These are phyloP conservation scores for Botrytis aclada DNA, from an alignment of 2,329 filamentous ascomycete species.

Conservation along the genomic window DNA sequence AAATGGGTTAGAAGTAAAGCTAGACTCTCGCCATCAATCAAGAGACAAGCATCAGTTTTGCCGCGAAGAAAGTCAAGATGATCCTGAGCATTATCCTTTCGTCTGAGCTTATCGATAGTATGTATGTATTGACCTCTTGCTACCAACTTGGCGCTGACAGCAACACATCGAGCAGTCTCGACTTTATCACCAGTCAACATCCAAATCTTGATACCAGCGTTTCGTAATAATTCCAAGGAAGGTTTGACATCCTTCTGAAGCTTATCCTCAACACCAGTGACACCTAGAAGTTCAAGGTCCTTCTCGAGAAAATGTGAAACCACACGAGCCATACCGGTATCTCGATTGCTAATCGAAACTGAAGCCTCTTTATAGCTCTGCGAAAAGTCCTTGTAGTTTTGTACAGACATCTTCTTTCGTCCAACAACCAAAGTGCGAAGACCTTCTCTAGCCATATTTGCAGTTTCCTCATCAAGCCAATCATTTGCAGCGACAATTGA, in stretches of 20 bases:
- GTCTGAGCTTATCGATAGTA: conserved; percentile 80
- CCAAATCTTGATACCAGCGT: conserved; percentile 98
- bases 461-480: conserved; percentile 97
- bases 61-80: conserved; percentile 83
- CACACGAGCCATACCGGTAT: conserved; percentile 75
- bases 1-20: conserved; percentile 80
- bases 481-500: conserved; percentile 92
- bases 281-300: conserved; percentile 89
- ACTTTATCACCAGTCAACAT: conserved; percentile 99
- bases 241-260: conserved; percentile 94
- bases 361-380: conserved; percentile 74
- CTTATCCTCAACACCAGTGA: conserved; percentile 97
- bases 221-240: conserved; percentile 88
- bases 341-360: conserved; percentile 74
- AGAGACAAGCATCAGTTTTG: conserved; percentile 81
- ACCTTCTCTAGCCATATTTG: conserved; percentile 98
- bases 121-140: conserved; percentile 93
- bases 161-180: conserved; percentile 94
- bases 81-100: conserved; percentile 81
- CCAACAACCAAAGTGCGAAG: conserved; percentile 91
- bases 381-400: conserved; percentile 80
- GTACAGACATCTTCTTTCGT: conserved; percentile 75
- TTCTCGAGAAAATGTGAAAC: conserved; percentile 79
- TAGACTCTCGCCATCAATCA: conserved; percentile 93
- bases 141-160: conserved; percentile 90